phyloP scores from a whole-genome alignment of 257 asterid species.

The Paraleonurus japonicus region DNA sequence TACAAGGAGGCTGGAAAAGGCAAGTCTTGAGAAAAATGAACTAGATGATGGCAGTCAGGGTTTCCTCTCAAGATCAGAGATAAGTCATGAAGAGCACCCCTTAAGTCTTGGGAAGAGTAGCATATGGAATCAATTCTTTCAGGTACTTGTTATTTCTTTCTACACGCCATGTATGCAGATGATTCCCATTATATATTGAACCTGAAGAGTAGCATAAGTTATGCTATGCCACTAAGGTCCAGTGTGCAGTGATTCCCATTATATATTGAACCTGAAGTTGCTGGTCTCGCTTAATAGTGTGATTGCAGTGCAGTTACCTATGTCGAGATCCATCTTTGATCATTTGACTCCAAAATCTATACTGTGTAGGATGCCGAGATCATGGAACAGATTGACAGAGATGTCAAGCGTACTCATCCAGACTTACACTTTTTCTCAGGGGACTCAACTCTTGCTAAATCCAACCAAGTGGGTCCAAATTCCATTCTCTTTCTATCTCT shows the following conservation, averaged over 20 bases:
- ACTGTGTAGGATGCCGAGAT: constrained; percentile 75
- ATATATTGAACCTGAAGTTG: constrained; percentile 13
- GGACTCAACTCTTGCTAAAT: constrained; percentile 69
- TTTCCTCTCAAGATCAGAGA: constrained; percentile 83
- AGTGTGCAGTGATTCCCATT: constrained; percentile 1
- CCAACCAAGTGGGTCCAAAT: constrained; percentile 67
- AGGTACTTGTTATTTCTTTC: constrained; percentile 46
- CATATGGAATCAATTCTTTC: constrained; percentile 93
- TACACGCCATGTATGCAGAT: not conserved
- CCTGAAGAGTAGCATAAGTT: too few species aligned
- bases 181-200: too few species aligned
- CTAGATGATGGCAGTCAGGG: constrained; percentile 51
- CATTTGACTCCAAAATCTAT: constrained; percentile 24
- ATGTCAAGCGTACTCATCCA: constrained; percentile 97
- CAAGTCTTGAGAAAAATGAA: constrained; percentile 60
- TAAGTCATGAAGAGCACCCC: constrained; percentile 90
- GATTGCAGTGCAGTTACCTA: constrained; percentile 9
- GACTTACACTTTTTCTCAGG: constrained; percentile 91
- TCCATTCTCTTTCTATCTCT: constrained; percentile 24
- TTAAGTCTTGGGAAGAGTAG: constrained; percentile 85
- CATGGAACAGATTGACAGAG: constrained; percentile 94
- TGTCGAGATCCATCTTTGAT: constrained; percentile 15
- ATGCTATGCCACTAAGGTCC: constrained; percentile 9
- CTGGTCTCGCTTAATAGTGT: constrained; percentile 9
- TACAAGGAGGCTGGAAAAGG: constrained; percentile 80